phyloP scores from a whole-genome alignment of 345 rosid genomes.

The Syzygium grande region DNA sequence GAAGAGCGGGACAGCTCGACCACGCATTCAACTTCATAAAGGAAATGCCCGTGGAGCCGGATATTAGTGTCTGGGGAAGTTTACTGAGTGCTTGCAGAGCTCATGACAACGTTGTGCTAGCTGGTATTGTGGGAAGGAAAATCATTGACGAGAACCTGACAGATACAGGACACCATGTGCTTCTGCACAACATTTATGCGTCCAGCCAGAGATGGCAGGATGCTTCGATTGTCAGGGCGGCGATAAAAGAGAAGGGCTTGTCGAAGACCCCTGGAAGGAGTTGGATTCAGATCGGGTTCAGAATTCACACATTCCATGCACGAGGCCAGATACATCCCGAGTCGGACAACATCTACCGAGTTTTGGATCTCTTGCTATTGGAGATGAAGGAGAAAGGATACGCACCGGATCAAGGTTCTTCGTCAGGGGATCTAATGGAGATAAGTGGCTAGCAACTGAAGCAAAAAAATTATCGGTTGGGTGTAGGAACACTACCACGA shows the following conservation, averaged over 20 bases:
- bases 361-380: conserved; percentile 8
- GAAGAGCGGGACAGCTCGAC: conserved; percentile 32
- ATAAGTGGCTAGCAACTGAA: background rate
- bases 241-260: conserved; percentile 29
- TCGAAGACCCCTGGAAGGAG: conserved; percentile 38
- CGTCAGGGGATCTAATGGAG: background rate
- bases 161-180: conserved; percentile 28
- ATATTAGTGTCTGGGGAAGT: conserved; percentile 31
- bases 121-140: conserved; percentile 14
- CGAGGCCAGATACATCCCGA: conserved; percentile 10
- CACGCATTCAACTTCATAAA: conserved; percentile 25
- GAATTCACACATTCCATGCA: conserved; percentile 19
- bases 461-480: background rate
- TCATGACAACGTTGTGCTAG: conserved; percentile 27
- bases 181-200: conserved; percentile 38
- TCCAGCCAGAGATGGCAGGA: conserved; percentile 33
- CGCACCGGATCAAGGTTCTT: background rate
- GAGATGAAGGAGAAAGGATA: conserved; percentile 20
- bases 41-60: conserved; percentile 35
- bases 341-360: conserved; percentile 6
- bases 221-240: conserved; percentile 22
- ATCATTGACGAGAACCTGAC: conserved; percentile 6
- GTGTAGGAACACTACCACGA: background rate
- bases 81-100: conserved; percentile 49
- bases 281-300: conserved; percentile 36